Percentiles rank a stretch among this genome's conserved stretches.
phyloP scores from a whole-genome alignment of 179 eudicot genomes.

The Heliamphora pulchella region DNA sequence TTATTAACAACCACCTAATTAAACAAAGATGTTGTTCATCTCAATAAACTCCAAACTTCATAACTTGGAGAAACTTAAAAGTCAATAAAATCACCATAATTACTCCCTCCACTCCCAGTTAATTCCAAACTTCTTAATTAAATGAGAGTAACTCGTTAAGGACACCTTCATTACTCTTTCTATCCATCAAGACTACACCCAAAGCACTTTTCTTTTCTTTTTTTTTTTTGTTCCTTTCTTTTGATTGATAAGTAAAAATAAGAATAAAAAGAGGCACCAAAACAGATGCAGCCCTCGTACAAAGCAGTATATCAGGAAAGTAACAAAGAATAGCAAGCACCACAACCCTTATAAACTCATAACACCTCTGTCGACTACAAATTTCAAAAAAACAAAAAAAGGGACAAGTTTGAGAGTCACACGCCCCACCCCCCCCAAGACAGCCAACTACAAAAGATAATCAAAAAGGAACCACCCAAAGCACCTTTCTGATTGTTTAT shows the following conservation, averaged over 20 bases:
- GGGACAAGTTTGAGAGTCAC: no score
- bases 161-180: not conserved
- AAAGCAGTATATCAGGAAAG: not conserved
- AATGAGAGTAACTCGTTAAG: not conserved
- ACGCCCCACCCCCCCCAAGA: not conserved
- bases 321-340: not conserved
- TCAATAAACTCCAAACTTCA: not conserved
- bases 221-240: no score
- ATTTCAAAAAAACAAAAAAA: no score
- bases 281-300: not conserved
- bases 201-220: not conserved
- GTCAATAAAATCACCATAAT: not conserved
- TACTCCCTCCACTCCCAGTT: not conserved
- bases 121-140: slow-evolving; percentile 7
- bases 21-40: not conserved
- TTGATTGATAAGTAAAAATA: not conserved
- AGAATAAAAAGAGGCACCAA: not conserved
- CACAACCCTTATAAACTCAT: not conserved
- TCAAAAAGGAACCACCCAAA: not conserved
- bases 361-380: no score
- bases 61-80: not conserved
- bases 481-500: not conserved
- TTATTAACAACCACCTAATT: not conserved
- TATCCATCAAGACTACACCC: not conserved
- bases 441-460: not conserved